These are phyloP conservation scores for Akanthomyces dipterigenus DNA, from an alignment of 2,329 filamentous ascomycete species.

Conservation along the genomic window DNA sequence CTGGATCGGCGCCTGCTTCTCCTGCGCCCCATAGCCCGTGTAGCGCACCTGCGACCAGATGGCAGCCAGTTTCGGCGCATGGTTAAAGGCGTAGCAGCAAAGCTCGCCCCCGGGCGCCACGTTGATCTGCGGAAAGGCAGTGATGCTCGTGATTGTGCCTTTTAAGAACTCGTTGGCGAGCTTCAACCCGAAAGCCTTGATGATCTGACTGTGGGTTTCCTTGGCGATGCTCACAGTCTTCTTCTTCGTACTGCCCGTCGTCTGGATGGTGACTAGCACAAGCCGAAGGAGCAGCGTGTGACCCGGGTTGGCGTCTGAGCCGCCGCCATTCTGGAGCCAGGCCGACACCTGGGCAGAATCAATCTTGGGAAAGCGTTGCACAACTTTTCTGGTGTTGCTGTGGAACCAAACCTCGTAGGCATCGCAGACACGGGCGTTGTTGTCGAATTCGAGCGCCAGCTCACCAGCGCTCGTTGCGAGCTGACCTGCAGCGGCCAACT, in stretches of 20 bases:
- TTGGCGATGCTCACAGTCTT: conserved; percentile 13
- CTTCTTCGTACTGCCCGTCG: conserved; percentile 1
- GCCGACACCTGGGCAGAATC: neutral
- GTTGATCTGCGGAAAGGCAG: conserved; percentile 18
- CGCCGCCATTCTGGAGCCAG: neutral
- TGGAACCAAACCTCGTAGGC: conserved; percentile 3
- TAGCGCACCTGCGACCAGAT: conserved; percentile 28
- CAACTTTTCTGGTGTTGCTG: neutral
- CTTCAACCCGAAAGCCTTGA: conserved; percentile 23
- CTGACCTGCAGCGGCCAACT: conserved; percentile 1
- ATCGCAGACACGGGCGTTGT: neutral
- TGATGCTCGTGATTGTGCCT: conserved; percentile 28
- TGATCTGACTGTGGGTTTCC: conserved; percentile 15
- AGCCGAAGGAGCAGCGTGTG: neutral
- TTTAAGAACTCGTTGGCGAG: conserved; percentile 28
- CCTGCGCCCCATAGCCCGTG: neutral
- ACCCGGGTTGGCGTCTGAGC: conserved; percentile 7
- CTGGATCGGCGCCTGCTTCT: conserved; percentile 19
- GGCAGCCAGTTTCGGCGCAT: conserved; percentile 31
- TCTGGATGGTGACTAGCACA: neutral
- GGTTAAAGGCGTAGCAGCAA: conserved; percentile 27
- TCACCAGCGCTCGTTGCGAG: neutral
- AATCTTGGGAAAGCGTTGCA: neutral
- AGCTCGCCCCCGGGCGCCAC: neutral
- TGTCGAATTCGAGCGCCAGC: neutral